Percentiles rank a stretch among this genome's conserved stretches.
Conservation (phyloP, 2,329 filamentous ascomycete species). For the Teratosphaeria zuluensis region DNA sequence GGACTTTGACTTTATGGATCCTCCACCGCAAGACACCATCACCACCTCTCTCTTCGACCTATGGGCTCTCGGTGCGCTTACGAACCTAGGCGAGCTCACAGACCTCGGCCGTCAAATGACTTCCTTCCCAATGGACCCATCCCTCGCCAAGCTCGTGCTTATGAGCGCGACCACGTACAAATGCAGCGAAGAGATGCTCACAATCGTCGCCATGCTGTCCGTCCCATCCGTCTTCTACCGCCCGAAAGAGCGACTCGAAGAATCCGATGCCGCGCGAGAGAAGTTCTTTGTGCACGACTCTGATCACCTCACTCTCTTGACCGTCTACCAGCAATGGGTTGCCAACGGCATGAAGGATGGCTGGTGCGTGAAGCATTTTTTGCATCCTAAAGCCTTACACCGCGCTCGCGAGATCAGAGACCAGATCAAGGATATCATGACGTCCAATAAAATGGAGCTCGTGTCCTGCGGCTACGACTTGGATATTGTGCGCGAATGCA, state of each 20-base stretch:
- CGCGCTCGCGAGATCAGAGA: constrained; percentile 90
- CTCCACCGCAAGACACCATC: constrained; percentile 94
- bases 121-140: constrained; percentile 95
- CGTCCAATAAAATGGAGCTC: constrained; percentile 81
- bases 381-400: constrained; percentile 88
- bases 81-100: constrained; percentile 89
- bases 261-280: constrained; percentile 87
- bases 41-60: constrained; percentile 95
- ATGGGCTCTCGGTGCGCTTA: constrained; percentile 87
- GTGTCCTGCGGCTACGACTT: constrained; percentile 90
- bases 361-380: constrained; percentile 88
- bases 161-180: constrained; percentile 65
- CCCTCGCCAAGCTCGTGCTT: constrained; percentile 87
- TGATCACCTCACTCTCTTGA: constrained; percentile 88
- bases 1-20: constrained; percentile 99
- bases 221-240: constrained; percentile 96
- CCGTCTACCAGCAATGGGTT: constrained; percentile 94
- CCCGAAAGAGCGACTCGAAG: constrained; percentile 91
- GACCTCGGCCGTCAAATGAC: constrained; percentile 86
- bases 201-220: constrained; percentile 94
- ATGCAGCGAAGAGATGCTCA: constrained; percentile 96
- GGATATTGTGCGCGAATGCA: constrained; percentile 90
- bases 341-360: constrained; percentile 79
- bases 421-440: constrained; percentile 89
- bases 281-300: constrained; percentile 99